Conservation (phyloP, 2,329 filamentous ascomycete genomes). For the Colletotrichum euphorbiae region DNA sequence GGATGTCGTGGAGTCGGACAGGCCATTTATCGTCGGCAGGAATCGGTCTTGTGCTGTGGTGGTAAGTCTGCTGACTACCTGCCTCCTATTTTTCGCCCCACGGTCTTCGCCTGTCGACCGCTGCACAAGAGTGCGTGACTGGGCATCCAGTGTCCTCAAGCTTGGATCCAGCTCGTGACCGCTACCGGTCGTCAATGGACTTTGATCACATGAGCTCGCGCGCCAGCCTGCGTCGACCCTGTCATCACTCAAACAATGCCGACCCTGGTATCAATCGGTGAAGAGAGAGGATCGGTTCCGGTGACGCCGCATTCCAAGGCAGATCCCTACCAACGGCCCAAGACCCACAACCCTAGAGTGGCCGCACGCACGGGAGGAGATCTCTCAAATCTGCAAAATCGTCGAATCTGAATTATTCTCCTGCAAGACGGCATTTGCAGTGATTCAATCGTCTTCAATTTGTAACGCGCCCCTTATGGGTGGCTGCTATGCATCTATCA, state of each 20-base stretch:
- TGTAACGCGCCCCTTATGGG: not conserved
- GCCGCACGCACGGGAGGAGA: conserved; percentile 26
- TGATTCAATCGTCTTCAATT: conserved; percentile 5
- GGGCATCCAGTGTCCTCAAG: not conserved
- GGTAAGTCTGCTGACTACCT: conserved; percentile 34
- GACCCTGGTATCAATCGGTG: not conserved
- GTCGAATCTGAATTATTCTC: not conserved
- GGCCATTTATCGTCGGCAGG: conserved; percentile 8
- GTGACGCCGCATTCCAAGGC: too few relatives aligned
- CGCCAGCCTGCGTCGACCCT: not conserved
- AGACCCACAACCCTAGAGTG: conserved; percentile 24
- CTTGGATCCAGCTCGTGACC: conserved; percentile 22
- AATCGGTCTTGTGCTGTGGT: conserved; percentile 23
- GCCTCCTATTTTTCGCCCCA: conserved; percentile 23
- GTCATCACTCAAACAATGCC: not conserved
- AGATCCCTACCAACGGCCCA: conserved; percentile 23
- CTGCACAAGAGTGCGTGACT: conserved; percentile 6
- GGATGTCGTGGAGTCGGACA: conserved; percentile 12
- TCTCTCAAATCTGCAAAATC: not conserved
- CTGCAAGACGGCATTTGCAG: conserved; percentile 4
- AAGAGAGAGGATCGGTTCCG: conserved; percentile 6
- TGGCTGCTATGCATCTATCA: not conserved
- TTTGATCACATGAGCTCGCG: conserved; percentile 17
- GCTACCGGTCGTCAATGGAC: conserved; percentile 28
- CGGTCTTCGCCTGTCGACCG: conserved; percentile 17